These are phyloP conservation scores for Crucihimalaya himalaica DNA, from an alignment of 345 rosid genomes.

Conservation along the genomic window DNA sequence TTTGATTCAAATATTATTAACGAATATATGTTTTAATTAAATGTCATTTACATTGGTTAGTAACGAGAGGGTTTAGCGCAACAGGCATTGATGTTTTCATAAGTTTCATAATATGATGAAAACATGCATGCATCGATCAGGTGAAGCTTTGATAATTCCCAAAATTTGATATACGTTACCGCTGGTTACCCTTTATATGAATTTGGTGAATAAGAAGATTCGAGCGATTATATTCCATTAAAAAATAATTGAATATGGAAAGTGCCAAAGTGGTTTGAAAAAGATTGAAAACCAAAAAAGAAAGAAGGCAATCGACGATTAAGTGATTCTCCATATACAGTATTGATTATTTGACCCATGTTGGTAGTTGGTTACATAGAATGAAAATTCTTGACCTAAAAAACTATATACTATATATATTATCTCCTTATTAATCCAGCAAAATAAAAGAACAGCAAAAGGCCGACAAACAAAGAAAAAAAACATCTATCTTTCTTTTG, in stretches of 20 bases:
- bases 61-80: background rate
- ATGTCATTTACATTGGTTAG: background rate
- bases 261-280: background rate
- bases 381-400: slow-evolving; percentile 34
- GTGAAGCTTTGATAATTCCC: too few relatives aligned
- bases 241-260: background rate
- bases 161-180: too few relatives aligned
- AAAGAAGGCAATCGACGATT: background rate
- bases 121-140: background rate
- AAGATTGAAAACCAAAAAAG: background rate
- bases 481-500: background rate
- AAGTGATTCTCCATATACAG: slow-evolving; percentile 3
- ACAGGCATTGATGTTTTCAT: background rate
- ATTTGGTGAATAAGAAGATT: background rate
- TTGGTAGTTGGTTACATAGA: slow-evolving; percentile 3
- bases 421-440: background rate
- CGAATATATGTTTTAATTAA: too few relatives aligned
- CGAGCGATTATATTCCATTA: background rate
- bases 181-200: too few relatives aligned
- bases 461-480: too few relatives aligned
- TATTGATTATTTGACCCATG: slow-evolving; percentile 31
- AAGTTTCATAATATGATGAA: background rate
- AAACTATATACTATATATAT: background rate
- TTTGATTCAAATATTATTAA: too few relatives aligned
- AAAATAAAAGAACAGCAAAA: background rate